Evolutionary conservation across 352 stramenopile species (phyloP).

Genomic region (Bremia lactucae): DNA sequence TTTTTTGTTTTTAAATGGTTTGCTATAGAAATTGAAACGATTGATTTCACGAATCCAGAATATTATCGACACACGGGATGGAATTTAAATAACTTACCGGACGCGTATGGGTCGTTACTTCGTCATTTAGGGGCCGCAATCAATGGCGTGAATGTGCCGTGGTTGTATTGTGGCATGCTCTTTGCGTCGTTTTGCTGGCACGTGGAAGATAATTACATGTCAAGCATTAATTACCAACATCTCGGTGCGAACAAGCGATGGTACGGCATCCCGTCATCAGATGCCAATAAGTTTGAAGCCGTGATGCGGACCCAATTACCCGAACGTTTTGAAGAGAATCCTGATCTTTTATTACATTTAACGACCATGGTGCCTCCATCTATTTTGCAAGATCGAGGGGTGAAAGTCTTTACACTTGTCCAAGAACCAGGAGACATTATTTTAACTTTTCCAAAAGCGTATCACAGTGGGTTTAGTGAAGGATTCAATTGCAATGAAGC

Average conservation of each 20-base stretch:
- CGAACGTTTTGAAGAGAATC: constrained; percentile 48
- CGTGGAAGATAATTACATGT: constrained; percentile 99
- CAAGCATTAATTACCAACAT: constrained; percentile 98
- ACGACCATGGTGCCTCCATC: constrained; percentile 67
- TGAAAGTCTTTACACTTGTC: constrained; percentile 54
- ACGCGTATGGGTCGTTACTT: constrained; percentile 87
- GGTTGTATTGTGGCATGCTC: constrained; percentile 97
- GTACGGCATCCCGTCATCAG: constrained; percentile 77
- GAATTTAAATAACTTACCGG: constrained; percentile 98
- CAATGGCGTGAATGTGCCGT: constrained; percentile 96
- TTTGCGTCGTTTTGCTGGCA: constrained; percentile 99
- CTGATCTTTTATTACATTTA: constrained; percentile 60
- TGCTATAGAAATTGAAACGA: constrained; percentile 22
- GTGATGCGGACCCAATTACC: constrained; percentile 39
- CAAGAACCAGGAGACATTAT: constrained; percentile 92
- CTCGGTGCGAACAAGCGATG: constrained; percentile 93
- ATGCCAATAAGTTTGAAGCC: constrained; percentile 45
- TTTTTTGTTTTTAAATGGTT: not conserved
- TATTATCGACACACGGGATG: constrained; percentile 85
- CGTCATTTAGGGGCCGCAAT: constrained; percentile 90
- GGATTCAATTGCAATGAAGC: constrained; percentile 90
- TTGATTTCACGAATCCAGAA: constrained; percentile 43
- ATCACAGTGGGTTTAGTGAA: constrained; percentile 94
- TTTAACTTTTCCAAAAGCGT: constrained; percentile 94
- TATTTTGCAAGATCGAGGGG: constrained; percentile 25